Conservation (phyloP, 1,139 yeast genomes). For the Sugiyamaella neomexicana region DNA sequence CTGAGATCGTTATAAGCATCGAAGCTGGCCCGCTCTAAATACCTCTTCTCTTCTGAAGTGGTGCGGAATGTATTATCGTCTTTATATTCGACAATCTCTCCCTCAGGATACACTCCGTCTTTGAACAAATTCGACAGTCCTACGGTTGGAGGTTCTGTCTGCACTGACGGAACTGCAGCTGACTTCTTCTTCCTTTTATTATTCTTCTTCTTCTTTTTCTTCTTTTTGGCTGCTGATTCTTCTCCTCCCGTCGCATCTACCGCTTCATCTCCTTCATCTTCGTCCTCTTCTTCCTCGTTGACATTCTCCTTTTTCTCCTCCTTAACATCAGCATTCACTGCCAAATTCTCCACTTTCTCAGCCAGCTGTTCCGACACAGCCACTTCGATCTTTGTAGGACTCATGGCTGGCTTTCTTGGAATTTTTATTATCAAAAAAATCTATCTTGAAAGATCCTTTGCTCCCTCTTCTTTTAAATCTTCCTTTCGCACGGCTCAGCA, state of each 20-base stretch:
- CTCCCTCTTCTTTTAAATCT: not conserved
- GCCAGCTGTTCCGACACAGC: slow-evolving; percentile 14
- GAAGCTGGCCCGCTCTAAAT: slow-evolving; percentile 58
- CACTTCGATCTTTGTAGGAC: slow-evolving; percentile 6
- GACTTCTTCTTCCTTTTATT: slow-evolving; percentile 45
- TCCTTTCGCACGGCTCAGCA: not conserved
- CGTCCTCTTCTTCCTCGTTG: slow-evolving; percentile 13
- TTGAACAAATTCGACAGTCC: slow-evolving; percentile 64
- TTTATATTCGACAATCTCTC: slow-evolving; percentile 53
- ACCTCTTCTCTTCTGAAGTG: slow-evolving; percentile 83
- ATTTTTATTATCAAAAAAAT: not conserved
- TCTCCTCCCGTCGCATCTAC: slow-evolving; percentile 24
- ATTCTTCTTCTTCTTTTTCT: slow-evolving; percentile 52
- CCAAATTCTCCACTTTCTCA: slow-evolving; percentile 23
- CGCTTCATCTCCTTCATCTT: slow-evolving; percentile 22
- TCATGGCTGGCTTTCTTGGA: slow-evolving; percentile 1
- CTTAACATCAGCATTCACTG: not conserved
- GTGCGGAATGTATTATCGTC: slow-evolving; percentile 75
- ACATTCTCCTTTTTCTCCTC: not conserved
- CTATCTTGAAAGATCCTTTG: too few species aligned
- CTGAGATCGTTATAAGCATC: slow-evolving; percentile 78
- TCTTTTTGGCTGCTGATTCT: slow-evolving; percentile 37
- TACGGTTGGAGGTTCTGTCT: slow-evolving; percentile 54
- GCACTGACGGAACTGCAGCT: slow-evolving; percentile 27
- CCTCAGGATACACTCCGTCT: slow-evolving; percentile 78